Evolutionary conservation across 2,329 filamentous ascomycete species (phyloP).

Genomic region (Kalmusia sp.): DNA sequence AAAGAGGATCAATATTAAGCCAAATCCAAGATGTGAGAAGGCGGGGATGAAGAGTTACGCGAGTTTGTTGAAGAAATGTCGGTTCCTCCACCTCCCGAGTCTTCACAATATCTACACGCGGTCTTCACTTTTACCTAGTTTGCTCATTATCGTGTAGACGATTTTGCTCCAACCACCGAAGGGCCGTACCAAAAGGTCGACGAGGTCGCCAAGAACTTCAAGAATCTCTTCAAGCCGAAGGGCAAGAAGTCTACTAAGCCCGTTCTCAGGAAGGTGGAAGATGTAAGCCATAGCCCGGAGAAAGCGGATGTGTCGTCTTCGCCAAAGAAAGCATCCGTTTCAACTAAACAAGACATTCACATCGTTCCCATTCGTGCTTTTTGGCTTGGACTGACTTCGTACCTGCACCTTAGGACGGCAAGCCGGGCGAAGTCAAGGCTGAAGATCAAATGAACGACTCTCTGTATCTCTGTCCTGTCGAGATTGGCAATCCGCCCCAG

Average conservation of each 20-base stretch:
- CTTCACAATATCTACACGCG: no score
- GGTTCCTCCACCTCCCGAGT: neutral
- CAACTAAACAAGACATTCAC: no score
- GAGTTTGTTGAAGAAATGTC: slow-evolving; percentile 64
- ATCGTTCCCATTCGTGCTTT: no score
- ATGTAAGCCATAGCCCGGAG: no score
- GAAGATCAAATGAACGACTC: slow-evolving; percentile 73
- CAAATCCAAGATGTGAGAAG: slow-evolving; percentile 32
- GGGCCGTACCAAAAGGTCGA: slow-evolving; percentile 66
- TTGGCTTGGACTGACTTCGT: no score
- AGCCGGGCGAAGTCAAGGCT: slow-evolving; percentile 61
- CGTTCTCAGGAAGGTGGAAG: slow-evolving; percentile 53
- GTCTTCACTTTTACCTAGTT: neutral
- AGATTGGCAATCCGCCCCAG: slow-evolving; percentile 71
- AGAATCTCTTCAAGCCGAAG: slow-evolving; percentile 49
- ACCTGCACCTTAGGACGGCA: no score
- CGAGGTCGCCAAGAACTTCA: slow-evolving; percentile 41
- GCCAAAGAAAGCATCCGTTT: no score
- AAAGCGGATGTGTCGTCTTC: no score
- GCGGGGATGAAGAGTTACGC: slow-evolving; percentile 69
- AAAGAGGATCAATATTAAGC: slow-evolving; percentile 30
- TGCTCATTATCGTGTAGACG: slow-evolving; percentile 27
- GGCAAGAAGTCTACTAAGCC: slow-evolving; percentile 53
- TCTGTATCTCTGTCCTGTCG: slow-evolving; percentile 68
- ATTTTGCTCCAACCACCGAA: slow-evolving; percentile 67